These are phyloP conservation scores for Cordyceps farinosa DNA, from an alignment of 2,329 filamentous ascomycete species.

Conservation along the genomic window DNA sequence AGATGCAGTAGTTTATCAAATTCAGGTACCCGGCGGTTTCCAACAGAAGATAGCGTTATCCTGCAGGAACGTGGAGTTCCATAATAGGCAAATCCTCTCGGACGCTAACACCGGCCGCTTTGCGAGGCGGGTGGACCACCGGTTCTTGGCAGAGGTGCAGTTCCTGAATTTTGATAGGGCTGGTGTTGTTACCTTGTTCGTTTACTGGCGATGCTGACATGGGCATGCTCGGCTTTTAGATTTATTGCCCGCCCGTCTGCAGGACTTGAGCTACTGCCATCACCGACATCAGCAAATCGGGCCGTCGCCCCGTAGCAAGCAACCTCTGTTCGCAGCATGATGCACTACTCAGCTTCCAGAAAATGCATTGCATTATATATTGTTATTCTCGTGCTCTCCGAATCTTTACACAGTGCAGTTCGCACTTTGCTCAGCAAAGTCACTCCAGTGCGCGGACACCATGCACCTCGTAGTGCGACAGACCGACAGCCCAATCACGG, in stretches of 20 bases:
- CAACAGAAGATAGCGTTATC: neutral
- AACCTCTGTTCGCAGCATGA: neutral
- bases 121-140: neutral
- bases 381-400: too few relatives aligned
- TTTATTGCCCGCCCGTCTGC: neutral
- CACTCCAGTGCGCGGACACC: too few relatives aligned
- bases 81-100: neutral
- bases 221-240: neutral
- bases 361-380: too few relatives aligned
- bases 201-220: neutral
- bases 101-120: neutral
- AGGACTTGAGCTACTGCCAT: neutral
- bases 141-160: neutral
- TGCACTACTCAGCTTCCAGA: neutral
- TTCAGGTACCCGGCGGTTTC: conserved; percentile 2
- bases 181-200: neutral
- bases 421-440: too few relatives aligned
- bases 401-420: too few relatives aligned
- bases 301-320: neutral
- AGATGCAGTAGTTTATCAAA: neutral
- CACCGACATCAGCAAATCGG: neutral
- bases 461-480: too few relatives aligned
- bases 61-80: conserved; percentile 1
- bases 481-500: too few relatives aligned
- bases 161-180: neutral